A percentile compares a stretch with the other conserved stretches of the same genome.
phyloP scores from a whole-genome alignment of 2,329 filamentous ascomycete species.

The Alternaria brassicae region DNA sequence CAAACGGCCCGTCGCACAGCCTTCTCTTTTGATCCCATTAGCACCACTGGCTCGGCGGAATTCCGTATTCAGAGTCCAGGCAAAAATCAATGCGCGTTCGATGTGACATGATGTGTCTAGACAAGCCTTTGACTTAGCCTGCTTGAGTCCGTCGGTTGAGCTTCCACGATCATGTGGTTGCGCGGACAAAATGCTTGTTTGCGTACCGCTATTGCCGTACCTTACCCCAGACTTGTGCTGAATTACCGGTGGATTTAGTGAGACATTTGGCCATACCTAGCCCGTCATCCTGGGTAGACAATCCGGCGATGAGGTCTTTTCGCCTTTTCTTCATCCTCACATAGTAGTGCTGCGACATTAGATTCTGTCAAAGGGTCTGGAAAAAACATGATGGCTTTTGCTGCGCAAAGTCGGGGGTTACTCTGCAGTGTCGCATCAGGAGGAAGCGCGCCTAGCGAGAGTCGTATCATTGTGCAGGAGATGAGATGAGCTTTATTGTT shows the following conservation, averaged over 20 bases:
- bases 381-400: no score
- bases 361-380: no score
- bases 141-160: not conserved
- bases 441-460: no score
- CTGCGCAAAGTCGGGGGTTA: no score
- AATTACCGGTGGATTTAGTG: not conserved
- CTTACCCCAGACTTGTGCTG: not conserved
- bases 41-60: not conserved
- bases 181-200: not conserved
- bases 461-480: no score
- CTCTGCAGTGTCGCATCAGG: no score
- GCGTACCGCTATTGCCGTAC: not conserved
- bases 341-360: no score
- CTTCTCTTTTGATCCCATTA: not conserved
- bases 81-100: not conserved
- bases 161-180: not conserved
- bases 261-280: no score
- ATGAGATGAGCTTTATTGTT: no score
- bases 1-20: not conserved
- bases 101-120: not conserved
- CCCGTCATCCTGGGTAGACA: no score
- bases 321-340: no score
- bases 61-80: not conserved
- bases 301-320: no score
- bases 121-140: not conserved